Percentiles rank a stretch among this genome's conserved stretches.
These are phyloP conservation scores for Boletus vinaceobasis DNA, from an alignment of 768 basidiomycete genomes.

Conservation along the genomic window DNA sequence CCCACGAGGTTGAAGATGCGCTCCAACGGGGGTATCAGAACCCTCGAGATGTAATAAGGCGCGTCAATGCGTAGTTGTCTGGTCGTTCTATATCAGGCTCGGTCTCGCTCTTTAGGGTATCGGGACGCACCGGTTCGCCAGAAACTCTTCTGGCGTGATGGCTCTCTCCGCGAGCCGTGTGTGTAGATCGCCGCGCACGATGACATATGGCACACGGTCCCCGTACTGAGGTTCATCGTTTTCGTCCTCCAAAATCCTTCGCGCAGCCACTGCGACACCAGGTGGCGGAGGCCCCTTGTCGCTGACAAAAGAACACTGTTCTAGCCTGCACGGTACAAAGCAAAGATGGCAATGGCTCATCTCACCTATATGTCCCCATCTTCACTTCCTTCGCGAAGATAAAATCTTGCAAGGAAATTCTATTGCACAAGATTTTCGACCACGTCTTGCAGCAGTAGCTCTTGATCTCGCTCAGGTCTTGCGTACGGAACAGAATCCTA, in stretches of 20 bases:
- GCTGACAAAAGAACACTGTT: slow-evolving; percentile 36
- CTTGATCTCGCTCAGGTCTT: slow-evolving; percentile 88
- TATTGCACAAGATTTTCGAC: slow-evolving; percentile 78
- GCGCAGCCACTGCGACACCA: slow-evolving; percentile 84
- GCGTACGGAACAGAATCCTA: slow-evolving; percentile 87
- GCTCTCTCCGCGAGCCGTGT: slow-evolving; percentile 72
- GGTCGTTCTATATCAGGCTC: neutral
- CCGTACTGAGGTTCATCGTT: slow-evolving; percentile 88
- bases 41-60: slow-evolving; percentile 80
- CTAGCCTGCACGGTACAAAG: neutral
- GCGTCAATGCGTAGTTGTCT: slow-evolving; percentile 80
- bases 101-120: neutral
- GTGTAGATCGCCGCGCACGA: slow-evolving; percentile 61
- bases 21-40: slow-evolving; percentile 86
- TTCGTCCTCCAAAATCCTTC: slow-evolving; percentile 68
- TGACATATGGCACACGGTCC: slow-evolving; percentile 90
- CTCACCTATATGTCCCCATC: slow-evolving; percentile 88
- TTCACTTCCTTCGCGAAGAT: slow-evolving; percentile 92
- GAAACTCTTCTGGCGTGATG: slow-evolving; percentile 65
- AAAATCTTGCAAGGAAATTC: slow-evolving; percentile 86
- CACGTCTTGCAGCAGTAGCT: slow-evolving; percentile 82
- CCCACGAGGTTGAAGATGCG: slow-evolving; percentile 90
- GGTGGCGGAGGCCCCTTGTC: slow-evolving; percentile 85
- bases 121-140: slow-evolving; percentile 54
- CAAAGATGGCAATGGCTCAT: neutral